Base-by-base conservation (phyloP, 2,329 filamentous ascomycete species). In the Pyrenophora seminiperda region DNA sequence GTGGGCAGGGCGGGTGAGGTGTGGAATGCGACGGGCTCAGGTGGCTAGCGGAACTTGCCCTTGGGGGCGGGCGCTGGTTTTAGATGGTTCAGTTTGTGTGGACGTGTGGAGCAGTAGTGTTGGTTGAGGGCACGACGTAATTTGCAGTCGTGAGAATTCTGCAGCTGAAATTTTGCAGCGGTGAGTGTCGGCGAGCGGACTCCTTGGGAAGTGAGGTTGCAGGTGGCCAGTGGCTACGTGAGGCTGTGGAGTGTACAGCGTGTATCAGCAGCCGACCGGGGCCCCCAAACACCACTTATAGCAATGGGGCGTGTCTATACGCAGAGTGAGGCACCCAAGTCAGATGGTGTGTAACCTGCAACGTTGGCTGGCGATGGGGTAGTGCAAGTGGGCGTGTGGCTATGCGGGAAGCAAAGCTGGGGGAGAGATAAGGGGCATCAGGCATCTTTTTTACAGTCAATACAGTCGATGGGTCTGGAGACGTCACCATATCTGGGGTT, bases 141-240 rank as follows among this genome's bases (percentile, higher is more conserved):
- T 48, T 50, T 50, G 43, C 40, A 47, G 22, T 39, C 18, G 48
- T 53, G 53, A 58, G 51, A 59, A 53, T 55, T 59, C 56, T 59
- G 54, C 51, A 53, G 41, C 50, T 47, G 56, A 55, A 59, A 59
- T 54, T 58, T 53, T 54, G 56, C 49, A 59, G 58, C 58, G 58
- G 58, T 61, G 51, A 61, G 57, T 50, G 58, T 61, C 58, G 58
- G 58, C 58, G 52, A 61, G 50, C 48, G 50, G 29, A 24, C 24
- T 27, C 39, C 41, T 19, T 52, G 22, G 34, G 34, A 13, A 14
- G 18, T 14, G 41, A 44, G 43, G 56, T 40, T 45, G 48, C 54
- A 54, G 44, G 40, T 53, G 46, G 54, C 54, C 50, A 41, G 40
- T 53, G 46, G 54, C 54, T 51, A 41, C 46, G 47, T 61, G 58